Base-by-base conservation (phyloP, 176 grass and related monocot genomes). In the Eleusine indica region DNA sequence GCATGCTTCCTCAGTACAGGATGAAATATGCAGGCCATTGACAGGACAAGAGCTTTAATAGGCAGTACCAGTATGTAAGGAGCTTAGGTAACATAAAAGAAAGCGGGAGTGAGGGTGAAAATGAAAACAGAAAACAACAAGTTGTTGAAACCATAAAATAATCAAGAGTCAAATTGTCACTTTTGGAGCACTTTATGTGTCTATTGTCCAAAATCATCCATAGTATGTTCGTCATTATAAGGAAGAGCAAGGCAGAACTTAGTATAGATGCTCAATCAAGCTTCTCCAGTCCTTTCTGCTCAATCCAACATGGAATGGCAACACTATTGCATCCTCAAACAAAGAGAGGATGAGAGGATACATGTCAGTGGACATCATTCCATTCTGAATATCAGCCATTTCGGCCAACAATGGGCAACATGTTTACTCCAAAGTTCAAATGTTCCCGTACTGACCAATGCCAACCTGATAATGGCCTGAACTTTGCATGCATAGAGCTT, bases 1-100 rank as follows among this genome's bases (percentile, higher is more conserved):
- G 7, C 9, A 87, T 63, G n/a, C 52, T 66, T 40, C 29, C 79
- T 70, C 64, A 44, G 63, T 79, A 84, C 38, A 79, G 15, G 9
- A 44, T 47, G 29, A 48, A 66, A 52, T 43, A 21, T 79, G 13
- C 56, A 54, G 48, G 46, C 39, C 54, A 29, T 73, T 1, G 2
- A 73, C 47, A 19, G 46, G 47, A 74, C 9, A 73, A 58, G 19
- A 73, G 56, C 78, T 78, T 9, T 56, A 43, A 74, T 19, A 51
- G 13, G 29, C 29, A 39, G 47, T 61, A 78, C 21, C 15, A 25
- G 51, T 43, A 44, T 19, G 29, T 37, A 75, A 41, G 51, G 22
- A 28, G 65, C 41, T 68, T 18, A 63, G 14, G 1, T 60, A 76
- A 70, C 17, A 66, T 48, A 76, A 13, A 63, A 11, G 22, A 29